Evolutionary conservation across 768 basidiomycete species (phyloP).

Genomic region (Leccinellum rugosiceps): DNA sequence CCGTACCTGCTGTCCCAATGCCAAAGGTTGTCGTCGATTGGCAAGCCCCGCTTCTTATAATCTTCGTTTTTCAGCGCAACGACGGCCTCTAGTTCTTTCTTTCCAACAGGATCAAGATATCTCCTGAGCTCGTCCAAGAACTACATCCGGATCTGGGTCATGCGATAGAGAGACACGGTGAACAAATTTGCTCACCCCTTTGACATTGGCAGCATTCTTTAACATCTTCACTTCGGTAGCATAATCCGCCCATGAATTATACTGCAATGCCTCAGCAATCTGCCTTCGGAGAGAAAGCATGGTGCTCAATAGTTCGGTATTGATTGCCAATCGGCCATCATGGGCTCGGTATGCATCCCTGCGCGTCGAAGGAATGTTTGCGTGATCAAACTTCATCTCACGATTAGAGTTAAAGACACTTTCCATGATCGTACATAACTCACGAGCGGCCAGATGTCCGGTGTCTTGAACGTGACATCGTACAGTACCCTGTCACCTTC

Average conservation of each 20-base stretch:
- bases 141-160: slow-evolving; percentile 30
- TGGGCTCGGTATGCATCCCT: slow-evolving; percentile 58
- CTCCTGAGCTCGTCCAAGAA: slow-evolving; percentile 72
- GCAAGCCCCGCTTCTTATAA: slow-evolving; percentile 52
- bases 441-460: slow-evolving; percentile 77
- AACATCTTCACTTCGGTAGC: slow-evolving; percentile 82
- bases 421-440: slow-evolving; percentile 16
- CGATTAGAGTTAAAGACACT: background rate
- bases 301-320: slow-evolving; percentile 66
- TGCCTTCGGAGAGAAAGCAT: slow-evolving; percentile 66
- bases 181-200: slow-evolving; percentile 39
- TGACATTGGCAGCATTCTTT: slow-evolving; percentile 59
- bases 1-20: slow-evolving; percentile 78
- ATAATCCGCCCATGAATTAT: slow-evolving; percentile 81
- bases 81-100: slow-evolving; percentile 61
- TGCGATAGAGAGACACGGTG: background rate
- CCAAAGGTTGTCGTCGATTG: slow-evolving; percentile 67
- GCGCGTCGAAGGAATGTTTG: slow-evolving; percentile 65
- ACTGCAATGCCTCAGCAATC: slow-evolving; percentile 64
- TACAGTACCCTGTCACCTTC: slow-evolving; percentile 56
- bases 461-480: slow-evolving; percentile 78
- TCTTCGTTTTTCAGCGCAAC: slow-evolving; percentile 74
- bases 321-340: slow-evolving; percentile 63
- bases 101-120: slow-evolving; percentile 69
- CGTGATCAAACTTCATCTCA: slow-evolving; percentile 64